Conservation (phyloP, 1,284 basidiomycete species). For the Melampsora americana region DNA sequence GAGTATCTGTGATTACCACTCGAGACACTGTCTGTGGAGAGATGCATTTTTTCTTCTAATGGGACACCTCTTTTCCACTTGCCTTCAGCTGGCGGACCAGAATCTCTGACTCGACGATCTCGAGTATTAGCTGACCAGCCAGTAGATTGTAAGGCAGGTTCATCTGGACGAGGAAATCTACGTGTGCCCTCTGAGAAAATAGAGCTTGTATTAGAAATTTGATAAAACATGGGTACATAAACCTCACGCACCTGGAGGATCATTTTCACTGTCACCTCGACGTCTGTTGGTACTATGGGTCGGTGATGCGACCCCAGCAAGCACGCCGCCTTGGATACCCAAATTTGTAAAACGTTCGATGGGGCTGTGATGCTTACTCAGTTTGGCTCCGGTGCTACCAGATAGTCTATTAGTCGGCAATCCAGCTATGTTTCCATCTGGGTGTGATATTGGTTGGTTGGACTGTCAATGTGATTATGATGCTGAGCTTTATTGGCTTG, state of each 20-base stretch:
- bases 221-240: neutral
- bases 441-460: neutral
- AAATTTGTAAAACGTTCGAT: constrained; percentile 36
- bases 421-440: constrained; percentile 5
- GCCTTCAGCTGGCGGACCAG: constrained; percentile 20
- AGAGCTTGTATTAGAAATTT: neutral
- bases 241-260: constrained; percentile 17
- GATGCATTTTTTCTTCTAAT: constrained; percentile 28
- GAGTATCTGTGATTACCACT: constrained; percentile 29
- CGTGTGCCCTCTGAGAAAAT: constrained; percentile 7
- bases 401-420: constrained; percentile 22
- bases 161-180: constrained; percentile 24
- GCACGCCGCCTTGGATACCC: constrained; percentile 40
- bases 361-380: constrained; percentile 31
- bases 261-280: constrained; percentile 23
- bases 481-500: constrained; percentile 24
- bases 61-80: constrained; percentile 41
- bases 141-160: constrained; percentile 2
- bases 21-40: constrained; percentile 10
- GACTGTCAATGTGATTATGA: constrained; percentile 14
- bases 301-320: constrained; percentile 31
- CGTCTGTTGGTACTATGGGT: constrained; percentile 19
- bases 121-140: constrained; percentile 21
- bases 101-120: constrained; percentile 31
- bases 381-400: constrained; percentile 24